Evolutionary conservation across 306 rosid species (phyloP), one percentile per base, ranked within the genome.

Genomic region (Benincasa hispida): DNA sequence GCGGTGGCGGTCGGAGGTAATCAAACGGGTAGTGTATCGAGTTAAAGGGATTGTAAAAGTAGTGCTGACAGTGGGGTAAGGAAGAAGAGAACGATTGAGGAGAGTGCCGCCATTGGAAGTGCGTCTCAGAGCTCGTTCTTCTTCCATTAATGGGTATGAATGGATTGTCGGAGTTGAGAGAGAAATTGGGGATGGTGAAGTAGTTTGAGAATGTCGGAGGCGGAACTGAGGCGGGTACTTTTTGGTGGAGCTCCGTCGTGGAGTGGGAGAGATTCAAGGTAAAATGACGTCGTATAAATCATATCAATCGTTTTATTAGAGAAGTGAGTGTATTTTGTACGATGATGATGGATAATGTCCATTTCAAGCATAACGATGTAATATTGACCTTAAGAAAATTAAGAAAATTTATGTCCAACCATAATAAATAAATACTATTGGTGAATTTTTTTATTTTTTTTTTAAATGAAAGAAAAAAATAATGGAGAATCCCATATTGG

Each of bases 1-100:
- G 61, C 87, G 81, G 78, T 79, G 84, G 79, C 76, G 90, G 65
- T 81, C 86, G 58, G 87, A 74, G 53, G 84, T 60, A 62, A 89
- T 25, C 75, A 78, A 78, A 37, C 81, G 85, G 55, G 86, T 60
- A 24, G 86, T 79, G 78, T 77, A 42, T 80, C 87, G 87, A 73
- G 89, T 70, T 8, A 87, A 72, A 68, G 90, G 89, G 66, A 89
- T 77, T 2, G 83, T 63, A 47, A 81, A 76, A 68, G 79, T 74
- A 37, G 89, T 66, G 81, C 78, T 76, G 13, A 82, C 15, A 54
- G 84, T 61, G 73, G 87, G 78, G 22, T 42, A 65, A 48, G 81
- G 85, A 74, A 86, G 80, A 66, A 80, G 18, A 37, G 82, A 84
- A 69, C 75, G 58, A 24, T 22, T 74, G 77, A 80, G 61, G n/a